These are phyloP conservation scores for Bruguiera sexangula DNA, from an alignment of 345 rosid genomes.

Conservation along the genomic window DNA sequence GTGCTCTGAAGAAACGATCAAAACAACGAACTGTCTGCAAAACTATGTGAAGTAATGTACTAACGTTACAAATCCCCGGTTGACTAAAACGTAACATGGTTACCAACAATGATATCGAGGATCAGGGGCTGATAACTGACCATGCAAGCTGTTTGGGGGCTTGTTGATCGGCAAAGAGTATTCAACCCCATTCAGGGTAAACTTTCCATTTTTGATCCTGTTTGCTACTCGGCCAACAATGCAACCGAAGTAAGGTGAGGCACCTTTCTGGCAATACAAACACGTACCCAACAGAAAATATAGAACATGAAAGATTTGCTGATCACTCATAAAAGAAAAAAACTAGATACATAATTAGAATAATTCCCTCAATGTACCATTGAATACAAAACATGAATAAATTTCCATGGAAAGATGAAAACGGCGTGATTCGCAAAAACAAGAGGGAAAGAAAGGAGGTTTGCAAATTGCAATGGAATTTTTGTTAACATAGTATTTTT, in stretches of 20 bases:
- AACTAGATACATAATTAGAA: background rate
- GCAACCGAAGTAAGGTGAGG: conserved; percentile 80
- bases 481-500: background rate
- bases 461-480: background rate
- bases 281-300: conserved; percentile 4
- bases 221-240: conserved; percentile 95
- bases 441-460: background rate
- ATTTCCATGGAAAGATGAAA: background rate
- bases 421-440: background rate
- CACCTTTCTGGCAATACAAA: conserved; percentile 53
- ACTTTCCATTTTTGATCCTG: conserved; percentile 81
- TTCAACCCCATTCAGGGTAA: conserved; percentile 62
- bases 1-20: background rate
- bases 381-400: background rate
- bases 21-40: background rate
- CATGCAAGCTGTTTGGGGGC: conserved; percentile 93
- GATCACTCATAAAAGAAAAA: background rate
- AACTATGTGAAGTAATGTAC: too few relatives aligned
- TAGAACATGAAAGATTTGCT: too few relatives aligned
- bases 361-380: background rate
- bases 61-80: background rate
- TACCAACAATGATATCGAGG: background rate
- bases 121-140: conserved; percentile 22
- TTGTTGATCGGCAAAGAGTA: conserved; percentile 74
- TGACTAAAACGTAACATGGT: background rate